These are phyloP conservation scores for Gilbertella persicaria DNA, from an alignment of 371 early-diverging fungal species.

Conservation along the genomic window DNA sequence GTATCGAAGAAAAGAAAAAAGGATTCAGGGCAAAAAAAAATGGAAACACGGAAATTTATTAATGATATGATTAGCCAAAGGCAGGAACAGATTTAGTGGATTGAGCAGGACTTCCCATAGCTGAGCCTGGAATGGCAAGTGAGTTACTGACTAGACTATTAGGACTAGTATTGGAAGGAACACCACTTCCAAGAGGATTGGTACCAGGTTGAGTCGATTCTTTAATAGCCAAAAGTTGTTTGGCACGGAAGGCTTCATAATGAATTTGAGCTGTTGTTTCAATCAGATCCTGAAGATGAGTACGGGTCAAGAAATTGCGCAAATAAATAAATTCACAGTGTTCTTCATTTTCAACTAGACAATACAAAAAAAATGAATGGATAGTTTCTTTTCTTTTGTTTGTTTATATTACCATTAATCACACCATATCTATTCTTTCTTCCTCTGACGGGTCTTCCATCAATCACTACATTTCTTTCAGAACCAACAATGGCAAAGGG, in stretches of 20 bases:
- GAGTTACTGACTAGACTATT: constrained; percentile 26
- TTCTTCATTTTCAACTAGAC: constrained; percentile 71
- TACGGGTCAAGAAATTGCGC: constrained; percentile 83
- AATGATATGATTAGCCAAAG: constrained; percentile 24
- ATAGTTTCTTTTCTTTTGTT: too few species aligned
- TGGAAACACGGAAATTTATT: too few species aligned
- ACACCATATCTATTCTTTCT: constrained; percentile 71
- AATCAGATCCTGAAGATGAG: constrained; percentile 84
- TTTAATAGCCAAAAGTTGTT: constrained; percentile 83
- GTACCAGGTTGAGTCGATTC: too few species aligned
- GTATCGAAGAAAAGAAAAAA: background rate
- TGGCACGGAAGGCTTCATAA: constrained; percentile 89
- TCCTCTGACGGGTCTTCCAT: constrained; percentile 77
- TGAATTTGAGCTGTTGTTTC: constrained; percentile 86
- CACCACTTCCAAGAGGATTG: too few species aligned
- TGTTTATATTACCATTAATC: too few species aligned
- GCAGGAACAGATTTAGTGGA: constrained; percentile 45
- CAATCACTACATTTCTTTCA: constrained; percentile 77
- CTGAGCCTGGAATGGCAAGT: constrained; percentile 15
- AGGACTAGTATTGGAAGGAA: constrained; percentile 12
- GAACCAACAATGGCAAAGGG: constrained; percentile 89
- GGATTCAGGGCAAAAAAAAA: background rate
- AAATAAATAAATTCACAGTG: constrained; percentile 83
- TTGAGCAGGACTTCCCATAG: constrained; percentile 42
- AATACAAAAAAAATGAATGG: too few species aligned